Base-by-base conservation (phyloP, 371 early-diverging fungal species). In the Haplosporangium sp. region DNA sequence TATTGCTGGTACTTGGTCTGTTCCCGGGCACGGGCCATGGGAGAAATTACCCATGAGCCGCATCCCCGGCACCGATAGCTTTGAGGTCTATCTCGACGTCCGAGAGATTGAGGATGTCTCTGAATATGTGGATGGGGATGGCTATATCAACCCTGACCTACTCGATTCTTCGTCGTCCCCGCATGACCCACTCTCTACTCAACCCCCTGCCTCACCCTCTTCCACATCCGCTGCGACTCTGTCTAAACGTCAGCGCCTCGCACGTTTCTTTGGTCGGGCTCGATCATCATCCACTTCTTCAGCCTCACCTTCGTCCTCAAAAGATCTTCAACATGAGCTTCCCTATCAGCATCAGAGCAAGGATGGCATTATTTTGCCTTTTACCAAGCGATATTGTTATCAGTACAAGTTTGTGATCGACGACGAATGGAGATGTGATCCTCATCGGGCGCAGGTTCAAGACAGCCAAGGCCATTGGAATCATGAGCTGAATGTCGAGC, bases 1-100 rank as follows among this genome's bases (percentile, higher is more conserved):
- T 46, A 63, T 77, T 18, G 77, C 77, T n/a, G 77, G 77, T 14
- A 77, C 77, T 53, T 77, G 67, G 67, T 51, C 71, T 47, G 65
- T 77, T 38, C 77, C 77, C 36, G 77, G 77, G 61, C 64, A 77
- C 67, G 68, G 64, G 20, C 77, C 77, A 64, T 77, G 77, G 77
- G 77, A 77, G 9, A 67, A 67, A 37, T 29, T 77, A 14, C 68
- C 68, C 43, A 77, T 77, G 77, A 71, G 54, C 53, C 68, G 23
- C 14, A 55, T 60, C 64, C 61, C 63, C 9, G 72, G 47, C 42
- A 71, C 71, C 6, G 67, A 67, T 53, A n/a, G 21, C 16, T 77
- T 48, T 46, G 77, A 77, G 55, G 48, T 71, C 40, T 23, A 52
- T 23, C 77, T 77, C 46, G 48, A 77, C 40, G 68, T 71, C 46